These are phyloP conservation scores for Xylaria venustula DNA, from an alignment of 495 filamentous ascomycete genomes.

Conservation along the genomic window DNA sequence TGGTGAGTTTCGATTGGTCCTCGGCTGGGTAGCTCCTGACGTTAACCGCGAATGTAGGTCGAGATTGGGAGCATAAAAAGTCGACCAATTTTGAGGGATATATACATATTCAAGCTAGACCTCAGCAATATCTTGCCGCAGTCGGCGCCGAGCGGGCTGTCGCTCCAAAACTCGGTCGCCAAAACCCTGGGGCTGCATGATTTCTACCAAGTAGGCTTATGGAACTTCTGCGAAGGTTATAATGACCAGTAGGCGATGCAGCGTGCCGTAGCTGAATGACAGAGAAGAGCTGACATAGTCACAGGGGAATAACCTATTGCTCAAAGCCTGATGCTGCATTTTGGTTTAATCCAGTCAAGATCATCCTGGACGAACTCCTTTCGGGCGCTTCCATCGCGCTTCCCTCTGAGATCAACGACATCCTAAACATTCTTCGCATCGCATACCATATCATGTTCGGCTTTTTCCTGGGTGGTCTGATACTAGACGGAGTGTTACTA, in stretches of 20 bases:
- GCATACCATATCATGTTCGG: conserved; percentile 91
- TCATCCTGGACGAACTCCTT: conserved; percentile 73
- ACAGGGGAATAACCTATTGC: conserved; percentile 69
- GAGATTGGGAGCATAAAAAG: conserved; percentile 68
- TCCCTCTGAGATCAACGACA: conserved; percentile 65
- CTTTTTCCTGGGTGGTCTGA: conserved; percentile 69
- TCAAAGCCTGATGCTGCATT: conserved; percentile 67
- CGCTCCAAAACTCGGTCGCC: conserved; percentile 84
- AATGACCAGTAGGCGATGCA: conserved; percentile 38
- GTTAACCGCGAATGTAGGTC: conserved; percentile 38
- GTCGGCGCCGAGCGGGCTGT: conserved; percentile 65
- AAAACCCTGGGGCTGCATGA: conserved; percentile 85
- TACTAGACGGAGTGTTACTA: conserved; percentile 63
- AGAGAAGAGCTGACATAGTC: conserved; percentile 13
- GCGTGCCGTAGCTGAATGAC: background rate
- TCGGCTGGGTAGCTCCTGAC: background rate
- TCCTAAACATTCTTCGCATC: conserved; percentile 70
- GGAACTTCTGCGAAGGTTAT: conserved; percentile 89
- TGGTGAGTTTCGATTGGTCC: conserved; percentile 43
- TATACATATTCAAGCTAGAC: conserved; percentile 82
- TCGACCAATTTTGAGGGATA: conserved; percentile 57
- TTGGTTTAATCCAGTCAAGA: conserved; percentile 86
- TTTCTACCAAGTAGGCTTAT: conserved; percentile 90
- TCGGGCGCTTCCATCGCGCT: conserved; percentile 81
- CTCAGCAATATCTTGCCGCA: conserved; percentile 80